Conservation (phyloP, 192 early-diverging fungal genomes). For the Rhizoclosmatium globosum region DNA sequence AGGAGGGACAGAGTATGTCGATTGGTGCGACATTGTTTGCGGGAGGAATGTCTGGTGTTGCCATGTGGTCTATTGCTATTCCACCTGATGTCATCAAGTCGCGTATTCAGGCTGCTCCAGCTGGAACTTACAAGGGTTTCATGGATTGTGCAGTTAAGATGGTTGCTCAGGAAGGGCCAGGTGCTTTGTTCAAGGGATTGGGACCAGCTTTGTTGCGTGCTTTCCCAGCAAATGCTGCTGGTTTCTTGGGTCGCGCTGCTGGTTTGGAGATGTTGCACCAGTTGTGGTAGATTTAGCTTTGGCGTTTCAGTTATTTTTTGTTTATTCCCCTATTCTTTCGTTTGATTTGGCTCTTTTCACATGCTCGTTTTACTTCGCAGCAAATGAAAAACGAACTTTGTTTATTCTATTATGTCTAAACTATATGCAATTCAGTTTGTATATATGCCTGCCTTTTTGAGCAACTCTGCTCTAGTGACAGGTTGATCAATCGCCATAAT, state of each 20-base stretch:
- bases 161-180: slow-evolving; percentile 76
- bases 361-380: no score
- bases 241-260: slow-evolving; percentile 58
- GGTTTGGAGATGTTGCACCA: slow-evolving; percentile 57
- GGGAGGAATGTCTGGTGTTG: slow-evolving; percentile 88
- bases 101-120: slow-evolving; percentile 86
- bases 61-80: slow-evolving; percentile 97
- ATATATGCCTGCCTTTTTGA: background rate
- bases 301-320: no score
- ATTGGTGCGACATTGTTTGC: slow-evolving; percentile 87
- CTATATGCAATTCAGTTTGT: no score
- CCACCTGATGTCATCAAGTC: slow-evolving; percentile 93
- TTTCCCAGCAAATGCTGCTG: slow-evolving; percentile 72
- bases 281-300: slow-evolving; percentile 47
- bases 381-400: no score
- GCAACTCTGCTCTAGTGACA: background rate
- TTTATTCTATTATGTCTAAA: no score
- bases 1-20: slow-evolving; percentile 67
- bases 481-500: background rate
- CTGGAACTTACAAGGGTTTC: slow-evolving; percentile 84
- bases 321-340: no score
- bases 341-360: no score
- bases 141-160: slow-evolving; percentile 76
- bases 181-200: slow-evolving; percentile 86
- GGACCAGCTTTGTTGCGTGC: slow-evolving; percentile 92